Conservation (phyloP, 179 eudicot genomes). For the Silene vulgaris region DNA sequence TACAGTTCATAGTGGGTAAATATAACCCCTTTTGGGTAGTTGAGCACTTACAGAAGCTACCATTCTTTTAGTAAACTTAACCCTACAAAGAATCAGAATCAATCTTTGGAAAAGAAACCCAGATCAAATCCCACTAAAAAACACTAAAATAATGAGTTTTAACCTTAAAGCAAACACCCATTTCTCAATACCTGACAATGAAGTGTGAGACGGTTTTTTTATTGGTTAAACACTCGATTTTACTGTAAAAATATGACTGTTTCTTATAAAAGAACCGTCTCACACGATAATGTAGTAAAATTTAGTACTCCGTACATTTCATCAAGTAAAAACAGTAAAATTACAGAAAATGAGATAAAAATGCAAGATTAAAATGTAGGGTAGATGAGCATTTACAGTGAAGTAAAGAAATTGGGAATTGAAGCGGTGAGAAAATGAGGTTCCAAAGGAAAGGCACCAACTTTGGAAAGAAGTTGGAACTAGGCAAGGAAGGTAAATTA, state of each 20-base stretch:
- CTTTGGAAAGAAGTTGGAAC: conserved; percentile 1
- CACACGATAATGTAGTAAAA: no score
- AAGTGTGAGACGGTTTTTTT: no score
- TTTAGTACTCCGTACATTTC: no score
- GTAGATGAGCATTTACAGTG: background rate
- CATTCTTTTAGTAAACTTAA: conserved; percentile 6
- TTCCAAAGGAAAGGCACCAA: background rate
- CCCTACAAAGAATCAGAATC: conserved; percentile 22
- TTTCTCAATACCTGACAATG: no score
- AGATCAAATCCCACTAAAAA: conserved; percentile 19
- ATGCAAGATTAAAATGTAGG: background rate
- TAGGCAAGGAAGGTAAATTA: background rate
- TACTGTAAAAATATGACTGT: no score
- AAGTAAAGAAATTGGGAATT: conserved; percentile 6
- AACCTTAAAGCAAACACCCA: background rate
- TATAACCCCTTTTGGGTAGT: conserved; percentile 18
- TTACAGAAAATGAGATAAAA: background rate
- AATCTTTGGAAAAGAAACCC: conserved; percentile 16
- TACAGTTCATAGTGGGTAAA: conserved; percentile 17
- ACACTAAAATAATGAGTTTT: background rate
- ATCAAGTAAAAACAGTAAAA: background rate
- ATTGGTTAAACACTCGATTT: no score
- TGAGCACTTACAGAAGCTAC: conserved; percentile 29
- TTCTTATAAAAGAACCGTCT: no score
- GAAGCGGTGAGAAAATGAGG: conserved; percentile 1